Percentiles rank a stretch among this genome's conserved stretches.
phyloP scores from a whole-genome alignment of 208 protist genomes.

The Acanthamoeba lenticulata region DNA sequence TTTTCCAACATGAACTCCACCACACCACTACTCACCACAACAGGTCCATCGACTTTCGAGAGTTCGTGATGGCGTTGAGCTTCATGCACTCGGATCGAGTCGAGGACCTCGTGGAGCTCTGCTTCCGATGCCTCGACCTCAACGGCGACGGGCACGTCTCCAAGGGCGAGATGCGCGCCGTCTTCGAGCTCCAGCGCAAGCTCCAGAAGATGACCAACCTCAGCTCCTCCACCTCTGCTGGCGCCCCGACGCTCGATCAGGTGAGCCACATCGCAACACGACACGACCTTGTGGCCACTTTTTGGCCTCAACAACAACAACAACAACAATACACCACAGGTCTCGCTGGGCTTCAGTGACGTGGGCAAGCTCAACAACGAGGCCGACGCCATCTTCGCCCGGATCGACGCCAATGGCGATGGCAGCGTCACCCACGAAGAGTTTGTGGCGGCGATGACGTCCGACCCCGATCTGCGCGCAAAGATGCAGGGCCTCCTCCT shows the following conservation, averaged over 20 bases:
- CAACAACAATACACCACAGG: background rate
- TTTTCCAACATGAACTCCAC: background rate
- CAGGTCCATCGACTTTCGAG: conserved; percentile 48
- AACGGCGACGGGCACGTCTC: conserved; percentile 7
- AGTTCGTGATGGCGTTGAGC: conserved; percentile 57
- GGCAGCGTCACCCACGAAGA: conserved; percentile 14
- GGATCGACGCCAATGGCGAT: conserved; percentile 10
- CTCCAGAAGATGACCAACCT: conserved; percentile 23
- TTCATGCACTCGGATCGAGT: background rate
- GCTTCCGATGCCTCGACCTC: conserved; percentile 42
- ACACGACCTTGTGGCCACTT: background rate
- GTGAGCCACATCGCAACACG: too few relatives aligned
- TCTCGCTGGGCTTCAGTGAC: background rate
- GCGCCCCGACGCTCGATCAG: background rate
- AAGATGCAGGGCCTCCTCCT: conserved; percentile 8
- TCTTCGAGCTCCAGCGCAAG: background rate
- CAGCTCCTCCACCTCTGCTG: background rate
- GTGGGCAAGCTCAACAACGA: background rate
- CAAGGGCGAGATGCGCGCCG: conserved; percentile 6
- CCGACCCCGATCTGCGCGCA: conserved; percentile 2
- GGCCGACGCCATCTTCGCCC: background rate
- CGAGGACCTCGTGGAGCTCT: conserved; percentile 4
- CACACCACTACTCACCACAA: background rate
- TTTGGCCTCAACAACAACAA: too few relatives aligned
- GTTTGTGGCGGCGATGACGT: background rate